A percentile compares a stretch with the other conserved stretches of the same genome.
These are phyloP conservation scores for Amesomyces nigricolor DNA, from an alignment of 2,329 filamentous ascomycete species.

Conservation along the genomic window DNA sequence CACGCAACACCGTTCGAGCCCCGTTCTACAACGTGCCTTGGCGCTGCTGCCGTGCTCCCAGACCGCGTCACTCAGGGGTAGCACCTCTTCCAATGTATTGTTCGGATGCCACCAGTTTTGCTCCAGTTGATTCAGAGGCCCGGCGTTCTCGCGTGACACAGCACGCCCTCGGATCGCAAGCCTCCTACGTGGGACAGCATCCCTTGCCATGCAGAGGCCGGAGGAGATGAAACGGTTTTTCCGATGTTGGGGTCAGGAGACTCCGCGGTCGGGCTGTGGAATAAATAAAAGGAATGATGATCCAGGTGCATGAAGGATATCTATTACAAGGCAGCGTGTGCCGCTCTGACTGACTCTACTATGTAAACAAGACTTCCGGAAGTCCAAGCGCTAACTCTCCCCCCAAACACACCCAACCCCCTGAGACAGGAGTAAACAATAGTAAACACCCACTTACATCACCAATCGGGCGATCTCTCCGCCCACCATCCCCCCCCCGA, in stretches of 20 bases:
- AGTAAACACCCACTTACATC: background rate
- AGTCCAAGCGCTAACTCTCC: background rate
- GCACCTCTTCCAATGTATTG: background rate
- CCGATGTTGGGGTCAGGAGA: background rate
- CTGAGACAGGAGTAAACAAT: too few species aligned
- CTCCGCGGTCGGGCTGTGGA: background rate
- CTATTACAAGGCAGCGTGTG: too few species aligned
- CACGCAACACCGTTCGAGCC: constrained; percentile 5
- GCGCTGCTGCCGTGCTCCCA: constrained; percentile 5
- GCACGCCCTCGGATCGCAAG: background rate
- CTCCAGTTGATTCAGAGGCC: background rate
- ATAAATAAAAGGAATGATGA: background rate
- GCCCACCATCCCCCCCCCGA: too few species aligned
- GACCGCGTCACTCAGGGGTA: constrained; percentile 4
- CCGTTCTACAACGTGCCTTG: background rate
- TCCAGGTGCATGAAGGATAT: background rate
- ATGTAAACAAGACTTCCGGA: too few species aligned
- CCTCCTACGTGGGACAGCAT: background rate
- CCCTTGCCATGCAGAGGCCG: background rate
- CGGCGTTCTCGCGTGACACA: background rate
- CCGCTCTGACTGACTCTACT: too few species aligned
- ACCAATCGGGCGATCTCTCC: background rate
- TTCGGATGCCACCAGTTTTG: background rate
- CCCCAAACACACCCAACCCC: background rate
- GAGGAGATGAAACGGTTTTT: constrained; percentile 1